Percentiles rank a stretch among this genome's conserved stretches.
Evolutionary conservation across 2,329 filamentous ascomycete genomes (phyloP).

Genomic region (Ophiostoma novo-ulmi): DNA sequence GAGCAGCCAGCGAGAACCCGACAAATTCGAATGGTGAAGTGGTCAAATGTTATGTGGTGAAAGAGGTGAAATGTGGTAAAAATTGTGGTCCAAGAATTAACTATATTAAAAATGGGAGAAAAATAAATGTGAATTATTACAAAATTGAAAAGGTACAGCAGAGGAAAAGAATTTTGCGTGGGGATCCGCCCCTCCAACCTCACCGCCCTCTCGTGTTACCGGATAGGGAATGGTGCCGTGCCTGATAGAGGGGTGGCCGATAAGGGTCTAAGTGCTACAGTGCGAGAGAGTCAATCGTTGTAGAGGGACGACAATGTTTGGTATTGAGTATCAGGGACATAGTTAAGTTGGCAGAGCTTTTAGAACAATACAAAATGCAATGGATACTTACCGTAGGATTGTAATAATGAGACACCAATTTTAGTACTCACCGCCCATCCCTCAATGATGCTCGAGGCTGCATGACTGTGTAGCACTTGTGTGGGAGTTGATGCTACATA

Average conservation of each 20-base stretch:
- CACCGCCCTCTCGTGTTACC: constrained; percentile 27
- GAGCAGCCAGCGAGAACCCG: constrained; percentile 17
- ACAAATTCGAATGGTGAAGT: constrained; percentile 16
- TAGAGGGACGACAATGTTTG: too few species aligned
- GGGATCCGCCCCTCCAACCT: constrained; percentile 21
- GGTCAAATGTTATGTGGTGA: not conserved
- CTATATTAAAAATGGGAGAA: not conserved
- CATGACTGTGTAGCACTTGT: too few species aligned
- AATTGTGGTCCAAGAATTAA: constrained; percentile 1
- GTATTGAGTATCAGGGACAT: too few species aligned
- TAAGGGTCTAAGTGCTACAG: constrained; percentile 19
- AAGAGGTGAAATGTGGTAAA: constrained; percentile 15
- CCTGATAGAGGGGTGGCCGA: constrained; percentile 23
- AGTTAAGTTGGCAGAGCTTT: too few species aligned
- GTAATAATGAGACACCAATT: too few species aligned
- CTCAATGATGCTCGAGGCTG: too few species aligned
- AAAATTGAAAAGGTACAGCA: not conserved
- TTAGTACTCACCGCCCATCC: too few species aligned
- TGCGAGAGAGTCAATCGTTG: not conserved
- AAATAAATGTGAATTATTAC: not conserved
- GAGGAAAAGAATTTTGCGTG: constrained; percentile 23
- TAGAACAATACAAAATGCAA: too few species aligned
- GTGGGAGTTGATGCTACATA: too few species aligned
- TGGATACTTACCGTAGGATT: too few species aligned
- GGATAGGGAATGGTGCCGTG: constrained; percentile 14